These are phyloP conservation scores for Gamsiella multidivaricata DNA, from an alignment of 192 early-diverging fungal species.

Conservation along the genomic window DNA sequence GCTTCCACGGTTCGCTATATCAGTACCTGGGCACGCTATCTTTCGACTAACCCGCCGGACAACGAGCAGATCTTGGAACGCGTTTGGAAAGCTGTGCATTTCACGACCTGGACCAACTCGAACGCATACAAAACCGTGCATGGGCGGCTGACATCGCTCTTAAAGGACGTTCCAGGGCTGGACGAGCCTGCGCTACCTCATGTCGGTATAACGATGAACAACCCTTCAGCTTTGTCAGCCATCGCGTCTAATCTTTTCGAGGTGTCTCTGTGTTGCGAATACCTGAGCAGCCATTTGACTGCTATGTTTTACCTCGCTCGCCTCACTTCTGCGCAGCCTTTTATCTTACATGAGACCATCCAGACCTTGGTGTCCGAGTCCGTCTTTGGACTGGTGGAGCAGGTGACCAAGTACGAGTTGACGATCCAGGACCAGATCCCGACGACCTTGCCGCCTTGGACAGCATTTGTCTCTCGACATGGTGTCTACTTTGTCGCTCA, in stretches of 20 bases:
- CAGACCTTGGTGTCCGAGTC: constrained; percentile 22
- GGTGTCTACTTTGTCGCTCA: constrained; percentile 49
- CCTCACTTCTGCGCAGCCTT: constrained; percentile 11
- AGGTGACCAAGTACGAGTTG: constrained; percentile 48
- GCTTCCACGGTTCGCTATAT: constrained; percentile 41
- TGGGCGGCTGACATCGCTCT: neutral
- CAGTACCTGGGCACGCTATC: constrained; percentile 54
- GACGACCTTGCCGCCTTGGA: constrained; percentile 30
- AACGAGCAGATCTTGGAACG: constrained; percentile 37
- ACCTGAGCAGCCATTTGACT: constrained; percentile 37
- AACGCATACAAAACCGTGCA: constrained; percentile 15
- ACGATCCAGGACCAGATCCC: constrained; percentile 45
- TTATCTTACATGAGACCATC: constrained; percentile 21
- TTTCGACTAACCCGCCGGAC: constrained; percentile 46
- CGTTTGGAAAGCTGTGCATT: constrained; percentile 28
- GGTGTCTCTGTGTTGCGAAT: constrained; percentile 37
- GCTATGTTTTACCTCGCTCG: constrained; percentile 47
- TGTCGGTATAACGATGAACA: constrained; percentile 41
- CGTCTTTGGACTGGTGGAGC: constrained; percentile 41
- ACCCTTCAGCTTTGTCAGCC: constrained; percentile 13
- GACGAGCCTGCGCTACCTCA: constrained; percentile 22
- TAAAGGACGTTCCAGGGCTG: constrained; percentile 12
- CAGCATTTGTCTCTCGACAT: constrained; percentile 39
- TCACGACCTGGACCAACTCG: constrained; percentile 23
- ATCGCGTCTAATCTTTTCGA: constrained; percentile 26